These are phyloP conservation scores for Aspergillus nanangensis DNA, from an alignment of 495 filamentous ascomycete genomes.

Conservation along the genomic window DNA sequence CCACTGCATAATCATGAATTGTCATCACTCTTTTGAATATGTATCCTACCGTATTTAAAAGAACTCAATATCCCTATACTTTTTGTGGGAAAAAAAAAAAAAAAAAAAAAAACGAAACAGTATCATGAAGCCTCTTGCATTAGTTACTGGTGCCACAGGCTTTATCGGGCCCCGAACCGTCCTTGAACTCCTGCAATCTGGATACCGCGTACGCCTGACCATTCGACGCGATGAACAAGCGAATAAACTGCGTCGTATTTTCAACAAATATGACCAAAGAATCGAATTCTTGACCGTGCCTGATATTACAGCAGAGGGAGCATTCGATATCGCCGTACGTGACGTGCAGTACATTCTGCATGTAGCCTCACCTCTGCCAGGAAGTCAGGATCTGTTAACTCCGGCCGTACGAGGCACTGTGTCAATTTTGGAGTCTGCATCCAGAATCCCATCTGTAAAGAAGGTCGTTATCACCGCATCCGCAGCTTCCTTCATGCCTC, in stretches of 20 bases:
- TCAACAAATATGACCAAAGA: slow-evolving; percentile 7
- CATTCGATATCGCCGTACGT: slow-evolving; percentile 42
- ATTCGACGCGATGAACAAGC: slow-evolving; percentile 22
- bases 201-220: slow-evolving; percentile 17
- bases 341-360: slow-evolving; percentile 47
- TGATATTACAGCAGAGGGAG: slow-evolving; percentile 38
- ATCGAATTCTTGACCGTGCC: slow-evolving; percentile 42
- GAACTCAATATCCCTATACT: too few species aligned
- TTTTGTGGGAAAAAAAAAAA: too few species aligned
- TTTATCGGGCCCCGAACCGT: slow-evolving; percentile 30
- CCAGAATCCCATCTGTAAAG: slow-evolving; percentile 23
- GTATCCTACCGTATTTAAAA: too few species aligned
- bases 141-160: slow-evolving; percentile 31
- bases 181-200: slow-evolving; percentile 14
- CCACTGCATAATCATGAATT: too few species aligned
- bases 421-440: slow-evolving; percentile 34
- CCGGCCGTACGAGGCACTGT: slow-evolving; percentile 34
- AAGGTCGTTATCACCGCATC: slow-evolving; percentile 43
- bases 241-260: slow-evolving; percentile 13
- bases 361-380: slow-evolving; percentile 42
- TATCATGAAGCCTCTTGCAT: slow-evolving; percentile 13
- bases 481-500: slow-evolving; percentile 23
- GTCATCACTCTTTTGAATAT: too few species aligned
- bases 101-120: too few species aligned
- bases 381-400: slow-evolving; percentile 16